A percentile compares a stretch with the other conserved stretches of the same genome.
These are phyloP conservation scores for Sugiyamaella japonica DNA, from an alignment of 1,139 yeast species.

Conservation along the genomic window DNA sequence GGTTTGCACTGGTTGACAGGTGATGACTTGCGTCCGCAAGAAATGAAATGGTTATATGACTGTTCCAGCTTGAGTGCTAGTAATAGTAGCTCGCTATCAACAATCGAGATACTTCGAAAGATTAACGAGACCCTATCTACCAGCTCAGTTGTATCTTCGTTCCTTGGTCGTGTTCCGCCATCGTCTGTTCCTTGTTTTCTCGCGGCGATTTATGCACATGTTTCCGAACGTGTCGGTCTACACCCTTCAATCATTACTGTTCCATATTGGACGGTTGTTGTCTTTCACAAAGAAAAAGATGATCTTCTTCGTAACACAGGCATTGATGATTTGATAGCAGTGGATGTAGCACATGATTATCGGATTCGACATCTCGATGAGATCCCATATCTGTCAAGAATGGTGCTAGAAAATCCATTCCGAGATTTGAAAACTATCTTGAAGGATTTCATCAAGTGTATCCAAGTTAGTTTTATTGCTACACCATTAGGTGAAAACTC, in stretches of 20 bases:
- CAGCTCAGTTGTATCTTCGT: not conserved
- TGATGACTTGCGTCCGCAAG: not conserved
- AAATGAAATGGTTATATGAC: not conserved
- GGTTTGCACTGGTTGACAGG: slow-evolving; percentile 4
- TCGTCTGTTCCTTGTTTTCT: not conserved
- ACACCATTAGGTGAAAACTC: not conserved
- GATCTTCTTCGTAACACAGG: not conserved
- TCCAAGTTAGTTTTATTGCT: not conserved
- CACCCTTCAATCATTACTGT: slow-evolving; percentile 6
- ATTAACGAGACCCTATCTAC: not conserved
- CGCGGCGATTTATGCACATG: slow-evolving; percentile 11
- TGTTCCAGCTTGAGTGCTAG: not conserved
- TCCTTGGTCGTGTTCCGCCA: not conserved
- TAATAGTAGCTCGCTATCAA: not conserved
- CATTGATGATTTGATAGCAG: not conserved
- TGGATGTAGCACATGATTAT: slow-evolving; percentile 4
- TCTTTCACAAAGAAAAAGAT: slow-evolving; percentile 1
- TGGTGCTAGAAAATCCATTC: slow-evolving; percentile 2
- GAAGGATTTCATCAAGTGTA: slow-evolving; percentile 2
- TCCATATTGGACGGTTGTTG: slow-evolving; percentile 15
- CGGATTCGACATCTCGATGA: slow-evolving; percentile 8
- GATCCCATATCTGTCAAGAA: slow-evolving; percentile 7
- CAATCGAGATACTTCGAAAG: not conserved
- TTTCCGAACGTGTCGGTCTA: slow-evolving; percentile 9
- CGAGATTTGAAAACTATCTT: not conserved